phyloP scores from a whole-genome alignment of 768 basidiomycete species.

The Pulveroboletus frians region DNA sequence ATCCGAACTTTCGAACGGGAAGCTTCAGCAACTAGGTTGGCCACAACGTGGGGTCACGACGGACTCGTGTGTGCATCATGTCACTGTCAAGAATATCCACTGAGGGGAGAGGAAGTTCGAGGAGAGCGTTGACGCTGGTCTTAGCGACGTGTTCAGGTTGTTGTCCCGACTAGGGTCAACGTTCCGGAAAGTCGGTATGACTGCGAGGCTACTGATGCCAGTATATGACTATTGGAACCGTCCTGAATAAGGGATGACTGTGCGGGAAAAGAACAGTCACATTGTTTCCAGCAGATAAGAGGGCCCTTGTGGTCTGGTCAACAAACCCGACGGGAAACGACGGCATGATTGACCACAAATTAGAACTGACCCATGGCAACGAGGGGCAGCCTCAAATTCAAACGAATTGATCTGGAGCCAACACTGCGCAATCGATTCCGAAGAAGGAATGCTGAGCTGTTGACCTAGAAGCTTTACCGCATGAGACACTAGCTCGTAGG shows the following conservation, averaged over 20 bases:
- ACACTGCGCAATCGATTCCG: no score
- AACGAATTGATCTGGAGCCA: not conserved
- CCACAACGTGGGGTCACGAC: not conserved
- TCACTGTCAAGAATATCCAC: not conserved
- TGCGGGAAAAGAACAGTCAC: not conserved
- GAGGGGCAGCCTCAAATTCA: not conserved
- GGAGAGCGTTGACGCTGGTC: no score
- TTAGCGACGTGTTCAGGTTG: no score
- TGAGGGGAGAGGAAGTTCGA: not conserved
- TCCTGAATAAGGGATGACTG: not conserved
- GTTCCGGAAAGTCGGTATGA: not conserved
- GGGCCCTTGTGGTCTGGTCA: not conserved
- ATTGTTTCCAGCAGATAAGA: not conserved
- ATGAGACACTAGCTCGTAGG: not conserved
- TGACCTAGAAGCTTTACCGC: no score
- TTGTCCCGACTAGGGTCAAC: no score
- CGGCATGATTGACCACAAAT: not conserved
- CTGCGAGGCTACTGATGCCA: not conserved
- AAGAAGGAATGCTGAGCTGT: not conserved
- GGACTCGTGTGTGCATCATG: not conserved
- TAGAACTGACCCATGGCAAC: not conserved
- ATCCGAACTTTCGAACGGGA: not conserved
- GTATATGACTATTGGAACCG: not conserved
- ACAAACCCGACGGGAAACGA: not conserved
- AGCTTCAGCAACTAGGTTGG: not conserved